phyloP scores from a whole-genome alignment of 1,284 basidiomycete species.

The Fomitopsis pinicola region DNA sequence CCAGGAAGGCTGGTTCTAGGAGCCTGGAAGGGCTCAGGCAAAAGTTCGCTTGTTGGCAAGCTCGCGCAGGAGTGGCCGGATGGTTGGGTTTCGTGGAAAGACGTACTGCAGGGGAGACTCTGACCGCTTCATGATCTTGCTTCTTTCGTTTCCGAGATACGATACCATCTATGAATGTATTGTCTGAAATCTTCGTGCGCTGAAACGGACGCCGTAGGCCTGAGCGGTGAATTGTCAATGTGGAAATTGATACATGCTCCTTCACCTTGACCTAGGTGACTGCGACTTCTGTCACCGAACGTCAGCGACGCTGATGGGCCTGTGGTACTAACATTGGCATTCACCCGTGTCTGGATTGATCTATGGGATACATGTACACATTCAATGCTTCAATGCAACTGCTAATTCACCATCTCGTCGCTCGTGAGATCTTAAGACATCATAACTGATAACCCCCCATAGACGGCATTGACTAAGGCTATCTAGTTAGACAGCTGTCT shows the following conservation, averaged over 20 bases:
- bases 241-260: no score
- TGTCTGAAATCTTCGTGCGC: not conserved
- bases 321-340: no score
- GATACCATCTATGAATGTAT: not conserved
- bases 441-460: not conserved
- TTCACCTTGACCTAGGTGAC: no score
- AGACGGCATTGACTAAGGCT: not conserved
- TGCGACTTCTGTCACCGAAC: no score
- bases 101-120: slow-evolving; percentile 1
- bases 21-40: not conserved
- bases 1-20: no score
- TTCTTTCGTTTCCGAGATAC: not conserved
- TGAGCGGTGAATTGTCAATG: no score
- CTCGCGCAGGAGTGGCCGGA: slow-evolving; percentile 14
- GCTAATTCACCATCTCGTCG: not conserved
- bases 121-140: not conserved
- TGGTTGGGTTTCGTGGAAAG: slow-evolving; percentile 1
- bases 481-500: slow-evolving; percentile 39
- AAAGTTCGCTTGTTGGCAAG: slow-evolving; percentile 8
- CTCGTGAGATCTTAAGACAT: not conserved
- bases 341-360: not conserved
- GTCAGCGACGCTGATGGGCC: no score
- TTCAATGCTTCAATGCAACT: not conserved
- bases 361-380: not conserved
- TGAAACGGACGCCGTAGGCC: not conserved